A percentile compares a stretch with the other conserved stretches of the same genome.
phyloP scores from a whole-genome alignment of 495 filamentous ascomycete species.

The Xylaria acuta region DNA sequence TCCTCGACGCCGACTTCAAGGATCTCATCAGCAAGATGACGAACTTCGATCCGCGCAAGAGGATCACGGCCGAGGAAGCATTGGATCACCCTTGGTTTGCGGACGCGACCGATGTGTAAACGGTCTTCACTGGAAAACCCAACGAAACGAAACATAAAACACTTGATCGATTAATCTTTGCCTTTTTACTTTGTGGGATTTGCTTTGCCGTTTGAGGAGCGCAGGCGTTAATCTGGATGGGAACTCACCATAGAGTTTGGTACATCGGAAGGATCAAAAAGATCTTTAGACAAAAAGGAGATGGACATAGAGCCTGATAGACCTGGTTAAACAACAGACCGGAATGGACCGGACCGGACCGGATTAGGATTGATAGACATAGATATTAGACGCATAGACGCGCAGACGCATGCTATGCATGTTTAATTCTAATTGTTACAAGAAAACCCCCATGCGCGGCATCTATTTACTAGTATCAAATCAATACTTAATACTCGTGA shows the following conservation, averaged over 20 bases:
- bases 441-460: not conserved
- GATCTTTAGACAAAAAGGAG: not conserved
- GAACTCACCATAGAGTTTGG: conserved; percentile 17
- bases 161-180: not conserved
- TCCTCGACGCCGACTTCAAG: conserved; percentile 47
- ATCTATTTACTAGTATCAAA: not conserved
- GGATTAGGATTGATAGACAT: not conserved
- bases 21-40: conserved; percentile 47
- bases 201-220: conserved; percentile 2
- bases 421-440: conserved; percentile 25
- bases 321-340: not conserved
- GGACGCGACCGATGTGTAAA: conserved; percentile 30
- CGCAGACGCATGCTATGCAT: conserved; percentile 22
- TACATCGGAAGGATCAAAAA: not conserved
- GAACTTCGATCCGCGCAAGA: conserved; percentile 43
- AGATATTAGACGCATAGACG: conserved; percentile 23
- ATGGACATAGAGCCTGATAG: conserved; percentile 16
- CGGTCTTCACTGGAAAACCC: not conserved
- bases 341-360: not conserved
- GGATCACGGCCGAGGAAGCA: conserved; percentile 44
- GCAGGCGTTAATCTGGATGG: conserved; percentile 12
- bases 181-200: conserved; percentile 3
- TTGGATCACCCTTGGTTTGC: conserved; percentile 43
- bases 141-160: not conserved
- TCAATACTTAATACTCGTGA: conserved; percentile 2